A percentile compares a stretch with the other conserved stretches of the same genome.
Evolutionary conservation across 164 flowering plant genomes (phyloP).

Genomic region (Piper betle): DNA sequence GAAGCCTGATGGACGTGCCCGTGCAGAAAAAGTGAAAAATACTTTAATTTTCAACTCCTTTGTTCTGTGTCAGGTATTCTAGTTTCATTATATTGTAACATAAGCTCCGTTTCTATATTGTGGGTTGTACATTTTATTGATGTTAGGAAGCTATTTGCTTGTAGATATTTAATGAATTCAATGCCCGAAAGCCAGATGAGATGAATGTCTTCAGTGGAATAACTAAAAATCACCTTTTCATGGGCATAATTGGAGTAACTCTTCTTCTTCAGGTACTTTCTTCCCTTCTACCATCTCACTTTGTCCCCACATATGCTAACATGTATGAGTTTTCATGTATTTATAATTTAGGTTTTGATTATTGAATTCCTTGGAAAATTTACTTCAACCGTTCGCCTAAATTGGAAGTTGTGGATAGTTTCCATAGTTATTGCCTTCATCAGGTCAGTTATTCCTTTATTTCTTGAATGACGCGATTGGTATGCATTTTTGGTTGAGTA

Average conservation of each 20-base stretch:
- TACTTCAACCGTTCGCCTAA: slow-evolving; percentile 45
- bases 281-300: background rate
- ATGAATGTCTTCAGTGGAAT: slow-evolving; percentile 62
- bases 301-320: background rate
- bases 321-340: too few species aligned
- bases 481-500: too few species aligned
- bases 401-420: slow-evolving; percentile 61
- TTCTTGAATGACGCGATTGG: background rate
- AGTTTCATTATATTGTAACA: too few species aligned
- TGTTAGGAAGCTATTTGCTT: background rate
- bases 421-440: slow-evolving; percentile 46
- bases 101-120: too few species aligned
- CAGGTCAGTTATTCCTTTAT: slow-evolving; percentile 31
- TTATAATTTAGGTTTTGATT: slow-evolving; percentile 65
- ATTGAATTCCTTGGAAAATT: slow-evolving; percentile 79
- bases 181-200: slow-evolving; percentile 93
- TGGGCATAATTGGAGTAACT: slow-evolving; percentile 56
- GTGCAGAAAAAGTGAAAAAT: slow-evolving; percentile 53
- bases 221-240: slow-evolving; percentile 56
- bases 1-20: slow-evolving; percentile 21
- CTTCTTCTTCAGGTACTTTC: slow-evolving; percentile 65
- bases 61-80: too few species aligned
- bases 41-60: slow-evolving; percentile 87
- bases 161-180: slow-evolving; percentile 84
- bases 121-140: too few species aligned